phyloP scores from a whole-genome alignment of 352 stramenopile genomes.

The Blastocystis sp. region DNA sequence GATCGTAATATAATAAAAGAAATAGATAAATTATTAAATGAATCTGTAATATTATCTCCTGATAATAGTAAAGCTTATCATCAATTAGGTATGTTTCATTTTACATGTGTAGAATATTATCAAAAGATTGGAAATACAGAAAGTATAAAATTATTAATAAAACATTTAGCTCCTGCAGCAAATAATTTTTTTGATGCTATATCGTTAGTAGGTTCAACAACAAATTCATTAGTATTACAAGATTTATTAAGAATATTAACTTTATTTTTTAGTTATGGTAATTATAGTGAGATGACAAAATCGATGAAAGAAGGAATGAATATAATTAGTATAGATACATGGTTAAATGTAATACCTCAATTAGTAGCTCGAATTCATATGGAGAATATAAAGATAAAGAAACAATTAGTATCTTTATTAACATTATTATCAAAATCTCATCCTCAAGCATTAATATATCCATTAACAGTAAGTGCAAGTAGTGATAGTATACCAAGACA shows the following conservation, averaged over 20 bases:
- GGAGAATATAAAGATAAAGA: conserved; percentile 33
- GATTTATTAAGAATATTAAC: conserved; percentile 90
- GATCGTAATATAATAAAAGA: conserved; percentile 53
- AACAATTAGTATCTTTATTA: conserved; percentile 47
- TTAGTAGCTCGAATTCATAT: conserved; percentile 68
- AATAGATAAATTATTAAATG: conserved; percentile 52
- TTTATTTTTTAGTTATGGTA: conserved; percentile 85
- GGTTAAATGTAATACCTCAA: conserved; percentile 87
- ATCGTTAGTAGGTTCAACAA: conserved; percentile 71
- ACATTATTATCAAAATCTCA: conserved; percentile 60
- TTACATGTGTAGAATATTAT: conserved; percentile 30
- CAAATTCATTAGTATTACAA: conserved; percentile 79
- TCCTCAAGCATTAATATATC: conserved; percentile 90
- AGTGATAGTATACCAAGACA: conserved; percentile 70
- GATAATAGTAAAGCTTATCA: conserved; percentile 88
- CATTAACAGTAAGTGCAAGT: conserved; percentile 80
- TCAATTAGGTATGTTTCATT: conserved; percentile 40
- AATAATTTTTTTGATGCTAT: conserved; percentile 86
- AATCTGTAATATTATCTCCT: conserved; percentile 54
- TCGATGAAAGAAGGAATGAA: conserved; percentile 61
- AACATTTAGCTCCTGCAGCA: conserved; percentile 72
- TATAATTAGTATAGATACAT: conserved; percentile 78
- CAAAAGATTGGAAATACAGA: neutral
- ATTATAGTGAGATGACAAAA: conserved; percentile 61
- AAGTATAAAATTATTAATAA: conserved; percentile 37